Evolutionary conservation across 352 stramenopile genomes (phyloP).

Genomic region (Achlya hypogyna): DNA sequence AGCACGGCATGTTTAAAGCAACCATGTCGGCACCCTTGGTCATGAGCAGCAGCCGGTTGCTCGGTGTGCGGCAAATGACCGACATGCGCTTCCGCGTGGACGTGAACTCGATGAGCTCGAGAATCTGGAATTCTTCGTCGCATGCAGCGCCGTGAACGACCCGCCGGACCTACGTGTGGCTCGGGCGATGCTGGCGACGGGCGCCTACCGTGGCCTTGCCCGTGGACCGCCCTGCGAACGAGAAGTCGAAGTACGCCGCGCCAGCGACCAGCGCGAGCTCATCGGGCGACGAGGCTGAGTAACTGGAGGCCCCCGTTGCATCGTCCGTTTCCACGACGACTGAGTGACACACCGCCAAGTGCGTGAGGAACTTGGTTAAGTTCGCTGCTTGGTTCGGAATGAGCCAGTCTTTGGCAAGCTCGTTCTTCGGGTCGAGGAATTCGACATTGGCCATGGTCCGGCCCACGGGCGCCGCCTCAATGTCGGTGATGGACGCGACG

Average conservation of each 20-base stretch:
- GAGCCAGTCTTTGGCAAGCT: conserved; percentile 34
- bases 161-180: conserved; percentile 20
- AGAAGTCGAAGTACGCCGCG: conserved; percentile 73
- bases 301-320: conserved; percentile 28
- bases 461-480: conserved; percentile 46
- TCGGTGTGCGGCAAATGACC: conserved; percentile 86
- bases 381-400: conserved; percentile 49
- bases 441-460: conserved; percentile 63
- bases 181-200: too few species aligned
- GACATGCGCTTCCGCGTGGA: conserved; percentile 98
- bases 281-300: conserved; percentile 73
- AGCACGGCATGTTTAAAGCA: neutral
- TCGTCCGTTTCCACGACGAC: conserved; percentile 68
- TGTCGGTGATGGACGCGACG: conserved; percentile 61
- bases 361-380: conserved; percentile 75
- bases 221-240: conserved; percentile 58
- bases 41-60: conserved; percentile 54
- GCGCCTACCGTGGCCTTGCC: conserved; percentile 48
- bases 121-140: conserved; percentile 61
- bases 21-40: conserved; percentile 83
- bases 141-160: conserved; percentile 22
- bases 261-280: conserved; percentile 74
- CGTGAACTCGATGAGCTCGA: conserved; percentile 98
- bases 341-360: conserved; percentile 78
- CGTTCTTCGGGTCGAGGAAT: conserved; percentile 65